Base-by-base conservation (phyloP, 495 filamentous ascomycete genomes). In the Xylaria castorea region DNA sequence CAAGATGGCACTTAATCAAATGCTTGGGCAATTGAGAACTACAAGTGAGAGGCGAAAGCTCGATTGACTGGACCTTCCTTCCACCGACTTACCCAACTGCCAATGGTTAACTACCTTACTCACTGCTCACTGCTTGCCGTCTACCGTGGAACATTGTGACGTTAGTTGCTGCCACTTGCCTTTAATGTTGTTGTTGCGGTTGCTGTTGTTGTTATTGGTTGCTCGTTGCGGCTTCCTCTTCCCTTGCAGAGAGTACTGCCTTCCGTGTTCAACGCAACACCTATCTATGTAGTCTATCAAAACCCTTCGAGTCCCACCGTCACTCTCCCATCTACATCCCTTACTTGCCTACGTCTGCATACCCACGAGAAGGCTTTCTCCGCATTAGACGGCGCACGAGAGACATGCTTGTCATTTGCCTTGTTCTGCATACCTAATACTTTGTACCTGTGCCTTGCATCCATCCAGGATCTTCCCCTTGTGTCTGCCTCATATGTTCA, bases 351-450 rank as follows among this genome's bases (percentile, higher is more conserved):
- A 30, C 58, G 38, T 20, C 27, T 16, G n/a, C 44, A 50, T 12
- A 14, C 42, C 38, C 25, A 46, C 27, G 38, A 34, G 25, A 50
- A 50, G 30, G 46, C 46, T 38, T 44, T 53, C 64, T 67, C 46
- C 22, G 18, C 53, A 25, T 32, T 53, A 16, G 22, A 53, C 32
- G 32, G 9, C 64, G 12, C 25, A n/a, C 25, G 11, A 8, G 11
- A 8, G 44, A 4, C 46, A 32, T 48, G 8, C 18, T 20, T 67
- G 64, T 27, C 44, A 30, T 38, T 53, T 53, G 46, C 46, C 46
- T 53, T 67, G 46, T 16, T 16, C 32, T 67, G 32, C 63, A 51
- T 66, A 32, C 38, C 12, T 42, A 9, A 42, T 67, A 48, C 48
- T 18, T 34, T 32, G 27, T 20, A 27, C 25, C 42, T 66, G 62